A percentile compares a stretch with the other conserved stretches of the same genome.
Evolutionary conservation across 2,329 filamentous ascomycete species (phyloP).

Genomic region (Venturia oleaginea): DNA sequence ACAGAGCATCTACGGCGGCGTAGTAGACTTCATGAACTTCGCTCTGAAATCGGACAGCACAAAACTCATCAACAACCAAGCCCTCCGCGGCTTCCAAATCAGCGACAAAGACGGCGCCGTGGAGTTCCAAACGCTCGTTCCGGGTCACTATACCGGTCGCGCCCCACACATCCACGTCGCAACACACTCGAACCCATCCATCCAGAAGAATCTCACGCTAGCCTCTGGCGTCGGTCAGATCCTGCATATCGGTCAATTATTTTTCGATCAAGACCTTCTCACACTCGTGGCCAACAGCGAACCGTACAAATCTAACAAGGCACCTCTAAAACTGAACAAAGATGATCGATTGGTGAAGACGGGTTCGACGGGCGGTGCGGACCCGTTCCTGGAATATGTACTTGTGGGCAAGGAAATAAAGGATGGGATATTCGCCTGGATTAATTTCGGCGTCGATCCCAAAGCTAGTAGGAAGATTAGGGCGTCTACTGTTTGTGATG

Average conservation of each 20-base stretch:
- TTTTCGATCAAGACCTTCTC: conserved; percentile 53
- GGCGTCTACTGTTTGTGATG: not conserved
- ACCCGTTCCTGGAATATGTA: conserved; percentile 51
- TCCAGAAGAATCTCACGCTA: conserved; percentile 43
- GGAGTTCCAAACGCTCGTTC: conserved; percentile 35
- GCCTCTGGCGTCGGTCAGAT: conserved; percentile 36
- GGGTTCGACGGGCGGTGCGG: conserved; percentile 42
- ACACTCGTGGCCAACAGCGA: conserved; percentile 38
- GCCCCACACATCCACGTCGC: conserved; percentile 17
- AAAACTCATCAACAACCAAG: conserved; percentile 24
- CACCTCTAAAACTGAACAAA: conserved; percentile 39
- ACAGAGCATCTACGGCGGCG: conserved; percentile 25
- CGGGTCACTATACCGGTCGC: conserved; percentile 37
- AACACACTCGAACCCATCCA: conserved; percentile 29
- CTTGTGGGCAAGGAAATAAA: conserved; percentile 40
- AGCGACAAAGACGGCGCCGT: conserved; percentile 34
- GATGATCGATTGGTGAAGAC: conserved; percentile 42
- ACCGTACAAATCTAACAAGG: conserved; percentile 38
- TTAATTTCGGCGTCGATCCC: conserved; percentile 4
- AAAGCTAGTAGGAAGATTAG: not conserved
- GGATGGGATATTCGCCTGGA: conserved; percentile 14
- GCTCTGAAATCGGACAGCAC: conserved; percentile 28
- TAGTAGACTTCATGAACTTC: conserved; percentile 25
- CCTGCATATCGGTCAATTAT: conserved; percentile 56
- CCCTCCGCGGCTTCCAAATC: conserved; percentile 36